Percentiles rank a stretch among this genome's conserved stretches.
Evolutionary conservation across 495 filamentous ascomycete species (phyloP).

Genomic region (Aspergillus funiculosus): DNA sequence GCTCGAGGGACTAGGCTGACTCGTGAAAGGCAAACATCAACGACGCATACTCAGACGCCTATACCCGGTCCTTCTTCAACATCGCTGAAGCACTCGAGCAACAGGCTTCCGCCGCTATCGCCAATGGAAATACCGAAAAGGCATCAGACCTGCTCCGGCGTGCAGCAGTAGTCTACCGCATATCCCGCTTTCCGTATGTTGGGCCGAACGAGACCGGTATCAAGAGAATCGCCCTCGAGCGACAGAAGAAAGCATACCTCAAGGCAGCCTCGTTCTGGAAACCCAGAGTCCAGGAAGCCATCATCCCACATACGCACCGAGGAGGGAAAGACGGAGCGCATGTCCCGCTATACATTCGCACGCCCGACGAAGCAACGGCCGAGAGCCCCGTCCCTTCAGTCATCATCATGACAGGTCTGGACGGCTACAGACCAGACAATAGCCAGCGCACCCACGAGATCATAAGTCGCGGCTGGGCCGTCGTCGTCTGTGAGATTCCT

Average conservation of each 20-base stretch:
- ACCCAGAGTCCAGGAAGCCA: conserved; percentile 51
- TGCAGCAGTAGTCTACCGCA: conserved; percentile 65
- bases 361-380: conserved; percentile 41
- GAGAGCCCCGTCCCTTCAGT: conserved; percentile 51
- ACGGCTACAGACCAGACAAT: conserved; percentile 76
- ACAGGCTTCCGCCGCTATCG: conserved; percentile 42
- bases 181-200: conserved; percentile 67
- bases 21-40: conserved; percentile 46
- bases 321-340: conserved; percentile 43
- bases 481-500: conserved; percentile 66
- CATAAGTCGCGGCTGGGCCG: conserved; percentile 52
- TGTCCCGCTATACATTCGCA: conserved; percentile 61
- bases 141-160: conserved; percentile 63
- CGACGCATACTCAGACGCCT: conserved; percentile 57
- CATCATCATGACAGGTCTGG: conserved; percentile 68
- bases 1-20: not conserved
- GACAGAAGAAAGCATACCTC: conserved; percentile 59
- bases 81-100: conserved; percentile 49
- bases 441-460: conserved; percentile 65
- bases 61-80: conserved; percentile 58
- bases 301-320: conserved; percentile 52
- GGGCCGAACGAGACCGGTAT: conserved; percentile 31
- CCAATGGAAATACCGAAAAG: conserved; percentile 36
- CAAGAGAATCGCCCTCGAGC: conserved; percentile 60
- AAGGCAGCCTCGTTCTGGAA: conserved; percentile 54